Evolutionary conservation across 2,329 filamentous ascomycete genomes (phyloP).

Genomic region (Microcyclospora tardicrescens): DNA sequence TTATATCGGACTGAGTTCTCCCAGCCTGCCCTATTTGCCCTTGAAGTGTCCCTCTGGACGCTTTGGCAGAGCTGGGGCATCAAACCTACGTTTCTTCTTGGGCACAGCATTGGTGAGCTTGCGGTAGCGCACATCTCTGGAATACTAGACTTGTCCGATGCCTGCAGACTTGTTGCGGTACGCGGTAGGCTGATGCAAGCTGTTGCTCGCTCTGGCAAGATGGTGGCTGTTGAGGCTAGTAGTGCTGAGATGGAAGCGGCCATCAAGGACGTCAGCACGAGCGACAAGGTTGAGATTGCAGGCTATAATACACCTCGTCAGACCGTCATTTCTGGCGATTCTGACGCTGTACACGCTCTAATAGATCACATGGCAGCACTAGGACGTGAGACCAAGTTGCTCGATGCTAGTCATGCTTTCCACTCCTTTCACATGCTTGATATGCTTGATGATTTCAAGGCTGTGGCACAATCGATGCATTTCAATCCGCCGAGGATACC

Average conservation of each 20-base stretch:
- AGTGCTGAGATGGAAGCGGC: conserved; percentile 1
- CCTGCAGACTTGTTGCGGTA: conserved; percentile 20
- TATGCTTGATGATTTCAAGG: conserved; percentile 9
- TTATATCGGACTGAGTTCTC: background rate
- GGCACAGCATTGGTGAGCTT: conserved; percentile 25
- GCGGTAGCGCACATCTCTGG: conserved; percentile 21
- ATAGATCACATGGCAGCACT: conserved; percentile 1
- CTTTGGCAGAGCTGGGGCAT: conserved; percentile 22
- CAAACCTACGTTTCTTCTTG: conserved; percentile 10
- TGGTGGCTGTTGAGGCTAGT: conserved; percentile 12
- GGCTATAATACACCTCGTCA: conserved; percentile 9
- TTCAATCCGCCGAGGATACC: conserved; percentile 13
- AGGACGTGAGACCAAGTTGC: conserved; percentile 3
- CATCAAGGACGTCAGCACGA: background rate
- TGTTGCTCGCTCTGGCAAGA: conserved; percentile 8
- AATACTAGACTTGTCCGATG: conserved; percentile 20
- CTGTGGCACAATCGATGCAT: conserved; percentile 3
- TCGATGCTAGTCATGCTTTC: conserved; percentile 14
- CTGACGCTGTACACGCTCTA: conserved; percentile 1
- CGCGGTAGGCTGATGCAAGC: conserved; percentile 17
- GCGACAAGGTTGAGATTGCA: conserved; percentile 6
- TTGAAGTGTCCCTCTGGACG: conserved; percentile 23
- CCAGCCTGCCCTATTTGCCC: background rate
- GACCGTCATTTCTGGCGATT: conserved; percentile 9
- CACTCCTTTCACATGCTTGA: conserved; percentile 14